These are phyloP conservation scores for Sphagnum contortum DNA, from an alignment of 225 moss, liverwort and hornwort species.

Conservation along the genomic window DNA sequence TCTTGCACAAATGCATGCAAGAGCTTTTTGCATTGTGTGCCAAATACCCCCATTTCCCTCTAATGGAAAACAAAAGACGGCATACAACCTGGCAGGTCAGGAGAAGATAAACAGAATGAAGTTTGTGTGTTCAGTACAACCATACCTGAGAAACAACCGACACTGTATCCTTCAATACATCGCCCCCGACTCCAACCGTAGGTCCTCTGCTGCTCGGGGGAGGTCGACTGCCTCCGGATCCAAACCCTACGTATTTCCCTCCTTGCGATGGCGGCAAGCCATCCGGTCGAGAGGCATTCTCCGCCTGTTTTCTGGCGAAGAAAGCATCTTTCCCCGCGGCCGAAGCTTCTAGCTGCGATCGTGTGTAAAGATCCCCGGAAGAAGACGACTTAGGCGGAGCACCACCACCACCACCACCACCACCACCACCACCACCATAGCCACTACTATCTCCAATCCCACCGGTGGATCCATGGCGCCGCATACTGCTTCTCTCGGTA, in stretches of 20 bases:
- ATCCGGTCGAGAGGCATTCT: slow-evolving; percentile 80
- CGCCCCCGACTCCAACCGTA: slow-evolving; percentile 44
- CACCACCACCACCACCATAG: background rate
- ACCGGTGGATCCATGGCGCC: slow-evolving; percentile 69
- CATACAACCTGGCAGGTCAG: no score
- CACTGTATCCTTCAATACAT: slow-evolving; percentile 82
- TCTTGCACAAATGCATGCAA: no score
- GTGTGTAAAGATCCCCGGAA: slow-evolving; percentile 62
- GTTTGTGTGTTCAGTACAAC: no score
- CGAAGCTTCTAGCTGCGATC: slow-evolving; percentile 68
- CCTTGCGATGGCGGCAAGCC: slow-evolving; percentile 91
- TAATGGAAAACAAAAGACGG: no score
- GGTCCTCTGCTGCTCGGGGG: slow-evolving; percentile 37
- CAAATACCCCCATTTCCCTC: no score
- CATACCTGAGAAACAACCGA: slow-evolving; percentile 73
- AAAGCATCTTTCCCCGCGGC: slow-evolving; percentile 67
- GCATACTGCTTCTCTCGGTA: slow-evolving; percentile 35
- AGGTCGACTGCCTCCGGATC: slow-evolving; percentile 67
- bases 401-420: slow-evolving; percentile 25
- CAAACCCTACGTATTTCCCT: slow-evolving; percentile 96
- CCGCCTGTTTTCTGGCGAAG: slow-evolving; percentile 73
- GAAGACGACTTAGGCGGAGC: slow-evolving; percentile 64
- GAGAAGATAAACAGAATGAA: no score
- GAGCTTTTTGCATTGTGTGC: no score
- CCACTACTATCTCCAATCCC: slow-evolving; percentile 11